Conservation (phyloP, 352 stramenopile species). For the Phytopythium montanum region DNA sequence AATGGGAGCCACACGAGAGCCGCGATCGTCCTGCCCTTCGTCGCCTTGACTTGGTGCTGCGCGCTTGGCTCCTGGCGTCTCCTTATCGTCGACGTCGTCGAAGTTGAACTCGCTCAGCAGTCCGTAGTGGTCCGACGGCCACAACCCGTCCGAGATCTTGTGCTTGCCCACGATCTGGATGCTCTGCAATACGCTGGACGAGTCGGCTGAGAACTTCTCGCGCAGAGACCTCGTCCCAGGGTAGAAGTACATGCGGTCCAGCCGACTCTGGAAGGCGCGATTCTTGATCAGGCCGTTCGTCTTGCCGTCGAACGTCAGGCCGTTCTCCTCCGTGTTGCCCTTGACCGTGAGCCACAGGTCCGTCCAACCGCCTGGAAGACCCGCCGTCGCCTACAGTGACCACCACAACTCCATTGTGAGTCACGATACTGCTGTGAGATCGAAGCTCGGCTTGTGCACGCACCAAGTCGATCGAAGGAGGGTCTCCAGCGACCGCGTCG, state of each 20-base stretch:
- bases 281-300: constrained; percentile 57
- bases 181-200: constrained; percentile 20
- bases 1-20: neutral
- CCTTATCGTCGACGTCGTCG: constrained; percentile 10
- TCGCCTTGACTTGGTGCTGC: neutral
- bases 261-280: constrained; percentile 56
- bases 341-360: constrained; percentile 65
- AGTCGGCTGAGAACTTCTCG: constrained; percentile 10
- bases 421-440: too few relatives aligned
- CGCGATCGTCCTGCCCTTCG: neutral
- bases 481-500: neutral
- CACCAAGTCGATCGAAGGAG: constrained; percentile 4
- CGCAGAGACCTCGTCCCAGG: constrained; percentile 7
- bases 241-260: constrained; percentile 79
- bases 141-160: constrained; percentile 61
- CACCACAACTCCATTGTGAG: neutral
- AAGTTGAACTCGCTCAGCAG: constrained; percentile 49
- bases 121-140: constrained; percentile 76
- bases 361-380: constrained; percentile 52
- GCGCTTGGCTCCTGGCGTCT: neutral
- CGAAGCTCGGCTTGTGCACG: neutral
- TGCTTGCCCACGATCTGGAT: constrained; percentile 66
- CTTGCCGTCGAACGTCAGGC: constrained; percentile 68
- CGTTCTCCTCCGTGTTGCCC: constrained; percentile 73
- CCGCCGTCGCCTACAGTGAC: constrained; percentile 24